Evolutionary conservation across 257 asterid species (phyloP), one percentile per base, ranked within the genome.

Genomic region (Nemophila menziesii): DNA sequence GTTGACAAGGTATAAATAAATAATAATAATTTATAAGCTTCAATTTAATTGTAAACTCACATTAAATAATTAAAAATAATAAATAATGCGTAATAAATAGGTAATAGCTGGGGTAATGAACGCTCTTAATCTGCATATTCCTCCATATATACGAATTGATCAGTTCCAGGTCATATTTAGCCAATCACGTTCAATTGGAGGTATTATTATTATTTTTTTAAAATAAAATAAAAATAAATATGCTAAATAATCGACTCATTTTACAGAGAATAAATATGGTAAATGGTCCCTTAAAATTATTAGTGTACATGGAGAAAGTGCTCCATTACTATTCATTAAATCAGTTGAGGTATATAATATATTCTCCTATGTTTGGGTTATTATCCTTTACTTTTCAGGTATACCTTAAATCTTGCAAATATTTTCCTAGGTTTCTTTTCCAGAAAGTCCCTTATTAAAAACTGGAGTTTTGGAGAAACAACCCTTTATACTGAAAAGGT

Each of bases 381-480:
- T 16, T 3, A 20, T 39, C 11, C 20, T 20, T 39, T 2, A n/a
- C n/a, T n/a, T n/a, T n/a, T n/a, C n/a, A n/a, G n/a, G n/a, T n/a
- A n/a, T n/a, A n/a, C n/a, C n/a, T n/a, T n/a, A n/a, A n/a, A n/a
- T n/a, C n/a, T n/a, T n/a, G n/a, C n/a, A n/a, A n/a, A n/a, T n/a
- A n/a, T n/a, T n/a, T n/a, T n/a, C n/a, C n/a, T n/a, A 54, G 60
- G 48, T 54, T 15, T 54, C 60, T 4, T 54, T 54, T 20, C 60
- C 60, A 9, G 60, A 54, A 33, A 50, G 64, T 42, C 64, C 58
- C 24, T 57, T 49, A 50, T 52, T 58, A 20, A 51, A 58, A 58
- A 33, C 21, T 10, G 42, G 48, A 20, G 11, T 33, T 22, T 26
- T 58, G 52, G 52, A 50, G 48, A 58, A 49, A 40, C 57, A 49